Evolutionary conservation across 257 asterid species (phyloP).

Genomic region (Ophiorrhiza pumila): DNA sequence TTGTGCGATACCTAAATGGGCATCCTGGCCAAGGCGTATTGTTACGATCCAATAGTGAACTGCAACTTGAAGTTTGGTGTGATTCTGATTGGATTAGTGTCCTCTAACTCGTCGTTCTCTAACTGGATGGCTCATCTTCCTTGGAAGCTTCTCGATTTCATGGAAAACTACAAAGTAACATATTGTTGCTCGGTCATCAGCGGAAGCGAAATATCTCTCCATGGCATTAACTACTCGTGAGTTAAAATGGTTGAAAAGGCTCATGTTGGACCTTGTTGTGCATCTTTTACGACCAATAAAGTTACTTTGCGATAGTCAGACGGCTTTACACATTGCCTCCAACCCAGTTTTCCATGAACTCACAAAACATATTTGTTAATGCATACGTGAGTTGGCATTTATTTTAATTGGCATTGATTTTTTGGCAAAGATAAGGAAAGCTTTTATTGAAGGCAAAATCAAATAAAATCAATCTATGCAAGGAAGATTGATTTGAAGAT

Average conservation of each 20-base stretch:
- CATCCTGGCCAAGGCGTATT: not conserved
- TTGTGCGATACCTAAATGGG: not conserved
- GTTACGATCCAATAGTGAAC: not conserved
- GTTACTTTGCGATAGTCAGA: not conserved
- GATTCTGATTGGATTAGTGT: constrained; percentile 3
- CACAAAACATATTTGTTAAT: not conserved
- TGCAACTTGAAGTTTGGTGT: not conserved
- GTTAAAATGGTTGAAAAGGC: not conserved
- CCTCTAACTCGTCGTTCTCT: not conserved
- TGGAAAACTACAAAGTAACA: not conserved
- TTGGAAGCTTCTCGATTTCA: not conserved
- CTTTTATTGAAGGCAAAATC: too few relatives aligned
- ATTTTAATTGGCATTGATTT: too few relatives aligned
- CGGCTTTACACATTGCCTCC: not conserved
- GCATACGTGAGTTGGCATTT: too few relatives aligned
- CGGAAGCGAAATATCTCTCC: too few relatives aligned
- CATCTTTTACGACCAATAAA: not conserved
- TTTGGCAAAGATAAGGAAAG: too few relatives aligned
- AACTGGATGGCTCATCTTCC: not conserved
- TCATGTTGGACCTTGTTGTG: not conserved
- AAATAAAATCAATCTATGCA: too few relatives aligned
- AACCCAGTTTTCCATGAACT: not conserved
- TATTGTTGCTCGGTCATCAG: not conserved
- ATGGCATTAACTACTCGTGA: not conserved
- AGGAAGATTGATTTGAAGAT: too few relatives aligned